Conservation (phyloP, 2,329 filamentous ascomycete genomes). For the Colletotrichum simmondsii region DNA sequence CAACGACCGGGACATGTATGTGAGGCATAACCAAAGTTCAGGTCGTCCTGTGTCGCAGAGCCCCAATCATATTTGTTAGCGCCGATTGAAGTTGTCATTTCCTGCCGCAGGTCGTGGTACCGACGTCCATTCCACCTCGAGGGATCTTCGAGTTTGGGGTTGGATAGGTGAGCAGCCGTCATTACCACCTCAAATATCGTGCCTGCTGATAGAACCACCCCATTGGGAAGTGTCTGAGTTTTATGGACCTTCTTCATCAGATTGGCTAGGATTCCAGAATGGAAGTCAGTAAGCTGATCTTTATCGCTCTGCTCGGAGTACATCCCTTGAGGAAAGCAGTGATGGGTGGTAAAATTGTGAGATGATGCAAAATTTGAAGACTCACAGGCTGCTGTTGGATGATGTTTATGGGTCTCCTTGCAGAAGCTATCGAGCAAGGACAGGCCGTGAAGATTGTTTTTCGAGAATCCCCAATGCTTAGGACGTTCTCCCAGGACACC, state of each 20-base stretch:
- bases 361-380: neutral
- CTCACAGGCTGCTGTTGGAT: slow-evolving; percentile 27
- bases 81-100: neutral
- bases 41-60: slow-evolving; percentile 22
- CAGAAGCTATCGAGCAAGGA: slow-evolving; percentile 30
- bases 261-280: slow-evolving; percentile 9
- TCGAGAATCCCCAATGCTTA: slow-evolving; percentile 12
- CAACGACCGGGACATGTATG: slow-evolving; percentile 31
- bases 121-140: slow-evolving; percentile 23
- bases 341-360: too few relatives aligned
- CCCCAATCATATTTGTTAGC: slow-evolving; percentile 27
- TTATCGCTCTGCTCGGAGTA: neutral
- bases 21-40: slow-evolving; percentile 31
- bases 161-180: slow-evolving; percentile 28
- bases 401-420: slow-evolving; percentile 30
- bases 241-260: slow-evolving; percentile 30
- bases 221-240: slow-evolving; percentile 23
- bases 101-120: slow-evolving; percentile 22
- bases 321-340: too few relatives aligned
- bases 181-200: slow-evolving; percentile 28
- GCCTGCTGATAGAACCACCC: slow-evolving; percentile 14
- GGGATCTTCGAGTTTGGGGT: slow-evolving; percentile 9
- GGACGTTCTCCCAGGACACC: slow-evolving; percentile 1
- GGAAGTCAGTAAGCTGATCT: neutral
- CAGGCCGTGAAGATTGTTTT: slow-evolving; percentile 9